Evolutionary conservation across 2,329 filamentous ascomycete species (phyloP).

Genomic region (Xylaria sp.): DNA sequence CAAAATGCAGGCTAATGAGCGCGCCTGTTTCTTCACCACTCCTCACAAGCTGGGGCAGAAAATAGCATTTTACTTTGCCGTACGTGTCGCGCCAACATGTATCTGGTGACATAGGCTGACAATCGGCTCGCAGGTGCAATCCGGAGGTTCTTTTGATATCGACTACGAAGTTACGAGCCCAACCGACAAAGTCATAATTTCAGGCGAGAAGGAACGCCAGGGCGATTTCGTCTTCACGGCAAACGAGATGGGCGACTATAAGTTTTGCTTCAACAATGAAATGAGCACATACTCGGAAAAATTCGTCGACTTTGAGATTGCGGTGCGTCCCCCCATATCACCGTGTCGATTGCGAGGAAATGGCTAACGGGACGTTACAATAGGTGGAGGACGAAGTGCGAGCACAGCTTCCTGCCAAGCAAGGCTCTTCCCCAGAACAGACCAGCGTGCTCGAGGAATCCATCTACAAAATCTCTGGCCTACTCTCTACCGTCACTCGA

Average conservation of each 20-base stretch:
- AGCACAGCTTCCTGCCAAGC: conserved; percentile 47
- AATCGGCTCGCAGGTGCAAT: conserved; percentile 79
- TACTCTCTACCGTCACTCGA: conserved; percentile 91
- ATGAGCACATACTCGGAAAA: conserved; percentile 99
- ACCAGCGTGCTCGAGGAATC: conserved; percentile 90
- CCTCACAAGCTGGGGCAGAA: conserved; percentile 84
- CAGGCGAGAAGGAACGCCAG: conserved; percentile 90
- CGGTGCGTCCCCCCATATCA: conserved; percentile 67
- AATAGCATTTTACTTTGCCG: conserved; percentile 98
- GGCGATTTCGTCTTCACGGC: conserved; percentile 98
- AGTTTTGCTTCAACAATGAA: conserved; percentile 98
- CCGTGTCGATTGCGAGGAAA: conserved; percentile 13
- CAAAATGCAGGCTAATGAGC: conserved; percentile 88
- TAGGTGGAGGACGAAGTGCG: conserved; percentile 49
- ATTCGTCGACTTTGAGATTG: conserved; percentile 96
- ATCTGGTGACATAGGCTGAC: conserved; percentile 30
- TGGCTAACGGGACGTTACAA: conserved; percentile 24
- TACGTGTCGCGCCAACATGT: conserved; percentile 58
- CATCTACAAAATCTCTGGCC: conserved; percentile 92
- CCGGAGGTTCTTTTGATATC: conserved; percentile 96
- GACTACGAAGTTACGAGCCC: conserved; percentile 91
- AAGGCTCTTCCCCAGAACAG: conserved; percentile 78
- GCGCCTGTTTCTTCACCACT: conserved; percentile 91
- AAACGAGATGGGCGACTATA: conserved; percentile 86
- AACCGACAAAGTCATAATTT: conserved; percentile 80